These are phyloP conservation scores for Zasmidium angulare DNA, from an alignment of 2,329 filamentous ascomycete genomes.

Conservation along the genomic window DNA sequence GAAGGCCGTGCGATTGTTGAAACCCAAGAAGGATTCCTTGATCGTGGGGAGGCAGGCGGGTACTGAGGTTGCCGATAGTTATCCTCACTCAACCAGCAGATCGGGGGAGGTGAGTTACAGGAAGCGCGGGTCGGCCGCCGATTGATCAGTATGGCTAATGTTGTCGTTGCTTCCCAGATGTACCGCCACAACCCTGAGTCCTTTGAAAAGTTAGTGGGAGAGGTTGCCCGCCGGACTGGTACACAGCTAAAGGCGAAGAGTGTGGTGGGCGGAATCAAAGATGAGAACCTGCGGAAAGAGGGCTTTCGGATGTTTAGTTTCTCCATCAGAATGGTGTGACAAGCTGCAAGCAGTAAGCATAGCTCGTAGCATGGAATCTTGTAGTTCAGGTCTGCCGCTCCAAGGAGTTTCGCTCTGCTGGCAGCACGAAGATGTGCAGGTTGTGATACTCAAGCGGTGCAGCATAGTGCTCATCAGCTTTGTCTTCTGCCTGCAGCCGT, in stretches of 20 bases:
- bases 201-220: conserved; percentile 40
- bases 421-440: no score
- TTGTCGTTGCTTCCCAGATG: conserved; percentile 13
- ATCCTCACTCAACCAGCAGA: conserved; percentile 18
- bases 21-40: conserved; percentile 35
- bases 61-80: conserved; percentile 29
- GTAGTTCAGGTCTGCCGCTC: no score
- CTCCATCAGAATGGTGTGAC: neutral
- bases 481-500: no score
- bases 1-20: conserved; percentile 35
- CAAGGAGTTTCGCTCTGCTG: no score
- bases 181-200: conserved; percentile 41
- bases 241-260: conserved; percentile 37
- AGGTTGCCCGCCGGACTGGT: conserved; percentile 40
- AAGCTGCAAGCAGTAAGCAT: neutral
- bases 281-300: neutral
- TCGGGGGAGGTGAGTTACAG: conserved; percentile 6
- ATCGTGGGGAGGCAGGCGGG: conserved; percentile 44
- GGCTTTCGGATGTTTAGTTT: neutral
- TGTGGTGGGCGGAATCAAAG: neutral
- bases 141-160: no score
- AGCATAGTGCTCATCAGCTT: no score
- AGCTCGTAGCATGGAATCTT: no score
- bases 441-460: no score
- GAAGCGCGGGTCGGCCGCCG: no score